Conservation (phyloP, 345 rosid genomes). For the Gossypium mustelinum region DNA sequence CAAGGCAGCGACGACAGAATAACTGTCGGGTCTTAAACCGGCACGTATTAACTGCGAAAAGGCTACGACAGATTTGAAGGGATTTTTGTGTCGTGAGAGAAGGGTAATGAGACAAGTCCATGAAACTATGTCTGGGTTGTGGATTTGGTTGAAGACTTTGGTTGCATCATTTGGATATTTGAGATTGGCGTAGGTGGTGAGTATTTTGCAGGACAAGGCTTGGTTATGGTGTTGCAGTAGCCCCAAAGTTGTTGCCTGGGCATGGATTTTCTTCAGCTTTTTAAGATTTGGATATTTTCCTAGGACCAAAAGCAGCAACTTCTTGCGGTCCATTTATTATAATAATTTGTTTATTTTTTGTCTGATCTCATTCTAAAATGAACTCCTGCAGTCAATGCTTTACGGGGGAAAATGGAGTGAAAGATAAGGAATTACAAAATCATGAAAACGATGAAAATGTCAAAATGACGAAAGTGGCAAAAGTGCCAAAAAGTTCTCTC, state of each 20-base stretch:
- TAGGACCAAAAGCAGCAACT: neutral
- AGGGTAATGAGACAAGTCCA: constrained; percentile 24
- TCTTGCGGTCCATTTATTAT: constrained; percentile 1
- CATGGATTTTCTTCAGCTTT: constrained; percentile 24
- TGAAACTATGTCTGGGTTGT: constrained; percentile 23
- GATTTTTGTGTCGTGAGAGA: constrained; percentile 2
- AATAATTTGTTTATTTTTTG: neutral
- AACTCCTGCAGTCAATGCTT: no score
- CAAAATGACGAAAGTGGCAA: no score
- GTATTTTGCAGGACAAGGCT: constrained; percentile 12
- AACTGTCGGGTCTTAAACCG: constrained; percentile 27
- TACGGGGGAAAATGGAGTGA: no score
- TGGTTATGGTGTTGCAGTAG: constrained; percentile 14
- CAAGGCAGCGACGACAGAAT: constrained; percentile 21
- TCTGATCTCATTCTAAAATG: neutral
- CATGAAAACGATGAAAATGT: no score
- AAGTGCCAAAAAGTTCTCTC: no score
- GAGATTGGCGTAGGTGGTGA: constrained; percentile 15
- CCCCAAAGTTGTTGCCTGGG: constrained; percentile 10
- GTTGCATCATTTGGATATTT: constrained; percentile 12
- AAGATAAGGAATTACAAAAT: no score
- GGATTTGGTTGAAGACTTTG: constrained; percentile 19
- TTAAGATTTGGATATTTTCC: neutral
- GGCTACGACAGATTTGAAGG: constrained; percentile 11
- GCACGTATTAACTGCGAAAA: constrained; percentile 19